Evolutionary conservation across 345 rosid genomes (phyloP), one percentile per base, ranked within the genome.

Genomic region (Clarkia xantiana): DNA sequence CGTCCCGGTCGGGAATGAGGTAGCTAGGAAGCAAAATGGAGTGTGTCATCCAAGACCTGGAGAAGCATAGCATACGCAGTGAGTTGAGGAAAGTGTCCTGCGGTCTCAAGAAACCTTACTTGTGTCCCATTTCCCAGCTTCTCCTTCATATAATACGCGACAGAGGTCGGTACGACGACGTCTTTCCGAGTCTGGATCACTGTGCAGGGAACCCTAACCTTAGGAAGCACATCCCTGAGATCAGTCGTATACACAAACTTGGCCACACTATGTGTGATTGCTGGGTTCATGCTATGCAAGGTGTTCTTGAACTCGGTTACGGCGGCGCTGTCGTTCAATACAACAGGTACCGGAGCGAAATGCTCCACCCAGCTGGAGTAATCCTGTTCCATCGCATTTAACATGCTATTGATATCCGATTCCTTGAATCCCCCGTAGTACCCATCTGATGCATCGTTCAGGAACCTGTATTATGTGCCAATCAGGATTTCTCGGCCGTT

Each of bases 21-120:
- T n/a, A n/a, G n/a, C n/a, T n/a, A n/a, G n/a, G n/a, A n/a, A n/a
- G n/a, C n/a, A n/a, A n/a, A n/a, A n/a, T n/a, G n/a, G n/a, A n/a
- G n/a, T n/a, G n/a, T n/a, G n/a, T n/a, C n/a, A n/a, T 40, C 45
- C 16, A 66, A 22, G 18, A 20, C 71, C 40, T 63, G 36, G 45
- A 49, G 18, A 15, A 71, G 58, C 57, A 42, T 39, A 38, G 6
- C 42, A 25, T 59, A 40, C 15, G 71, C 69, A 1, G 66, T 66
- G 20, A 71, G 63, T 22, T 51, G 61, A 1, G 71, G 70, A 11
- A 70, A 56, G 51, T 70, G 71, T 14, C 71, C 71, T 52, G 53
- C 7, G 1, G 61, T 45, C 48, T 67, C 14, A 0, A 66, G 64
- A 16, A 73, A 50, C 40, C 42, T 23, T n/a, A 69, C 60, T 29